Evolutionary conservation across 225 moss, liverwort and hornwort genomes (phyloP), one percentile per base, ranked within the genome.

Genomic region (Pseudisothecium myosuroides): DNA sequence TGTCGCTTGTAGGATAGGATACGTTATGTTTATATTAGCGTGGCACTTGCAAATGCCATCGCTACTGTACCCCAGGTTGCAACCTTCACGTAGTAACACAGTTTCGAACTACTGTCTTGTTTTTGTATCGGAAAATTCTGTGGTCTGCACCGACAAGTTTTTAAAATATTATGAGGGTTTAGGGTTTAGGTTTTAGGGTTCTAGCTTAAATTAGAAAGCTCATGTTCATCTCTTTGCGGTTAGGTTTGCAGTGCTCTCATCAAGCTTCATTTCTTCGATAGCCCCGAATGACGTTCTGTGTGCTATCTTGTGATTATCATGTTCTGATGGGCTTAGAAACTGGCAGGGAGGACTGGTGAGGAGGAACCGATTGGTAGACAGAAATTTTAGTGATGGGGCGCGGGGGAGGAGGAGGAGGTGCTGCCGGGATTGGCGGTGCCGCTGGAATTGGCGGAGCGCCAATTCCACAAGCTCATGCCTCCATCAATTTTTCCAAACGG

Each of bases 401-500:
- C 12, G 91, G 92, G 32, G 94, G 90, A 50, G 91, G 90, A 73
- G 94, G 93, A 71, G 91, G 92, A 62, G 93, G 89, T 74, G 86
- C 91, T 34, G 89, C 89, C 47, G 87, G 95, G 88, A 91, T 92
- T 26, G 93, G 91, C 37, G 94, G 94, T 67, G 87, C 92, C 24
- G 94, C 94, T 78, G 92, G 92, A 60, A 86, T 91, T 87, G 91
- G 90, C 60, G 94, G 94, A 55, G 92, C 92, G 32, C 94, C 95
- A 29, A 88, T 93, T 85, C 91, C 89, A 54, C 91, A 84, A 71
- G 90, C 95, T 83, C 92, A 95, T 93, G 89, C 94, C 31, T 94
- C 93, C 55, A 95, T 95, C 82, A 95, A 92, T 55, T 98, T 97
- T 87, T 94, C 95, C 87, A 98, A 98, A 89, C 96, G 94, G 82